These are phyloP conservation scores for Saccharomyces hybrid DNA, from an alignment of 1,139 yeast species.

Conservation along the genomic window DNA sequence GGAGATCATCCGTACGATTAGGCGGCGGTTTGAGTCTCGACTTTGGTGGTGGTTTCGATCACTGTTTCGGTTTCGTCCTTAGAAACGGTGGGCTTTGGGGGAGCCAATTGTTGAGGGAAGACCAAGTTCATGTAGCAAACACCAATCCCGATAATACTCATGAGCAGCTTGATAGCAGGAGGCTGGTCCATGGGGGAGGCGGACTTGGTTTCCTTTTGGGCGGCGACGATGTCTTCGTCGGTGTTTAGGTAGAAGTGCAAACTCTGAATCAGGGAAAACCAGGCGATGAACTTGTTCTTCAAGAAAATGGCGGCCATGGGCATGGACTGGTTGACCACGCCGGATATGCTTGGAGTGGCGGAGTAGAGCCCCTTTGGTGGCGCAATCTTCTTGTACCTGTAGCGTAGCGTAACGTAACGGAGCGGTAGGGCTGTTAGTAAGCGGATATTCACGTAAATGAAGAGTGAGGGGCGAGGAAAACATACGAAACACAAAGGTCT, in stretches of 20 bases:
- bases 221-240: conserved; percentile 17
- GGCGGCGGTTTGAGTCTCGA: not conserved
- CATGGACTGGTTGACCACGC: conserved; percentile 46
- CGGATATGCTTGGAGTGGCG: conserved; percentile 31
- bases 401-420: not conserved
- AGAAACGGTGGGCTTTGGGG: conserved; percentile 10
- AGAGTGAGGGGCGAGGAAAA: conserved; percentile 5
- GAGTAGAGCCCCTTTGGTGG: conserved; percentile 42
- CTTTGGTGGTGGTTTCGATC: not conserved
- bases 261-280: conserved; percentile 29
- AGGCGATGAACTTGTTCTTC: conserved; percentile 33
- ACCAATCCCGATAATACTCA: conserved; percentile 40
- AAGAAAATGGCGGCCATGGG: conserved; percentile 65
- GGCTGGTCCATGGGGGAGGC: conserved; percentile 33
- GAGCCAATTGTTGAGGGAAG: conserved; percentile 28
- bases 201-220: conserved; percentile 27
- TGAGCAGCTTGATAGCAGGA: conserved; percentile 39
- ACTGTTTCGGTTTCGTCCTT: not conserved
- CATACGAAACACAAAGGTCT: conserved; percentile 37
- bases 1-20: too few species aligned
- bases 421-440: conserved; percentile 7
- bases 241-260: conserved; percentile 25
- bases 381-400: conserved; percentile 33
- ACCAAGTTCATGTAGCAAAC: conserved; percentile 47
- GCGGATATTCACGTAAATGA: too few species aligned